A percentile compares a stretch with the other conserved stretches of the same genome.
These are phyloP conservation scores for Populus deltoides DNA, from an alignment of 345 rosid species.

Conservation along the genomic window DNA sequence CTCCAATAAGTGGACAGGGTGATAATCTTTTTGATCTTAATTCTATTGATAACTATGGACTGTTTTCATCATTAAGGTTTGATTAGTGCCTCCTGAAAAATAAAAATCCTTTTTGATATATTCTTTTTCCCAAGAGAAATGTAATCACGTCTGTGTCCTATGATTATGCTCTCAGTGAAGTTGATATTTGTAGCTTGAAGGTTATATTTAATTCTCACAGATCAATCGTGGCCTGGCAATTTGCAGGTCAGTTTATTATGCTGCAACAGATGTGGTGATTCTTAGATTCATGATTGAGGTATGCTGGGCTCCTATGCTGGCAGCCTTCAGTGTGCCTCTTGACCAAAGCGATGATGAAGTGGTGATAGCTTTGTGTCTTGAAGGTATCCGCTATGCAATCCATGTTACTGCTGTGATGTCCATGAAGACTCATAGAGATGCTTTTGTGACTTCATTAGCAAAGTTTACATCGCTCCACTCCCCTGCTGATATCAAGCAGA, in stretches of 20 bases:
- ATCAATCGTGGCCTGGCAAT: conserved; percentile 28
- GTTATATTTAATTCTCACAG: conserved; percentile 16
- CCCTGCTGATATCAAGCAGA: conserved; percentile 95
- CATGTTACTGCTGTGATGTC: conserved; percentile 99
- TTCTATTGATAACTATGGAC: not conserved
- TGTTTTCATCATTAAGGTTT: not conserved
- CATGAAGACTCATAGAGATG: conserved; percentile 99
- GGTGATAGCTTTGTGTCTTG: conserved; percentile 79
- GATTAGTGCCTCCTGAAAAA: not conserved
- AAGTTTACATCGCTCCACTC: conserved; percentile 98
- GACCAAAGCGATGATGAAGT: conserved; percentile 97
- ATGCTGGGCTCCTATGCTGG: conserved; percentile 99
- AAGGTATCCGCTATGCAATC: conserved; percentile 89
- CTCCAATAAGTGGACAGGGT: not conserved
- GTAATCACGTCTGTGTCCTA: not conserved
- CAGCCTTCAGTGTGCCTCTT: conserved; percentile 99
- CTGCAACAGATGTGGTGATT: conserved; percentile 96
- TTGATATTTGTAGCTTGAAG: not conserved
- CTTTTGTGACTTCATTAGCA: conserved; percentile 96
- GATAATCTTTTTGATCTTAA: not conserved
- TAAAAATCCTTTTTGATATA: not conserved
- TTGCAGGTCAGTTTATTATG: conserved; percentile 97
- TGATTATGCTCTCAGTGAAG: not conserved
- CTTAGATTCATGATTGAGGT: conserved; percentile 98
- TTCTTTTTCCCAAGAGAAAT: not conserved